These are phyloP conservation scores for Calycina marina DNA, from an alignment of 2,329 filamentous ascomycete species.

Conservation along the genomic window DNA sequence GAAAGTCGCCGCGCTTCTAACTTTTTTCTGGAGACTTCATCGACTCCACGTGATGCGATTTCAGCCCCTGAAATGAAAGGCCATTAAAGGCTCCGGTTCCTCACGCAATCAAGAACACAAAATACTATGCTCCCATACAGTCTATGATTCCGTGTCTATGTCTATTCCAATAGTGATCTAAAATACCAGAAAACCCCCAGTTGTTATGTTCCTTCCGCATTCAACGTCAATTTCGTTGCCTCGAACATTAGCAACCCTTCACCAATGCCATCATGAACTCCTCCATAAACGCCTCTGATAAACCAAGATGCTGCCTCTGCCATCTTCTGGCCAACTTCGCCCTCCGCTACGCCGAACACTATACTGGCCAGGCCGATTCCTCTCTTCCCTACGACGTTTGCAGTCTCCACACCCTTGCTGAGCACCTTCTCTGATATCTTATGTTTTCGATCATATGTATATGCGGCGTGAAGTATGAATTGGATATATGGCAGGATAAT, in stretches of 20 bases:
- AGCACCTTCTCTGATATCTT: constrained; percentile 46
- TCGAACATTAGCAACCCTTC: constrained; percentile 36
- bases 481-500: constrained; percentile 47
- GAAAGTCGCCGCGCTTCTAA: too few species aligned
- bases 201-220: too few species aligned
- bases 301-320: constrained; percentile 44
- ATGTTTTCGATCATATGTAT: constrained; percentile 51
- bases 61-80: too few species aligned
- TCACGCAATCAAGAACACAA: too few species aligned
- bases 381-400: constrained; percentile 36
- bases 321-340: constrained; percentile 44
- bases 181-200: too few species aligned
- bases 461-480: constrained; percentile 35
- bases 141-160: too few species aligned
- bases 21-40: too few species aligned
- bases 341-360: constrained; percentile 47
- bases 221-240: constrained; percentile 7
- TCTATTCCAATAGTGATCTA: too few species aligned
- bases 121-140: too few species aligned
- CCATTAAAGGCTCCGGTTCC: too few species aligned
- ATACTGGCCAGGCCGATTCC: constrained; percentile 37
- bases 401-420: constrained; percentile 33
- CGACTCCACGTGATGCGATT: too few species aligned
- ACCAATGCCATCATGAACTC: constrained; percentile 48
- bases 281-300: constrained; percentile 47